Percentiles rank a stretch among this genome's conserved stretches.
Conservation (phyloP, 257 asterid genomes). For the Rauvolfia tetraphylla region DNA sequence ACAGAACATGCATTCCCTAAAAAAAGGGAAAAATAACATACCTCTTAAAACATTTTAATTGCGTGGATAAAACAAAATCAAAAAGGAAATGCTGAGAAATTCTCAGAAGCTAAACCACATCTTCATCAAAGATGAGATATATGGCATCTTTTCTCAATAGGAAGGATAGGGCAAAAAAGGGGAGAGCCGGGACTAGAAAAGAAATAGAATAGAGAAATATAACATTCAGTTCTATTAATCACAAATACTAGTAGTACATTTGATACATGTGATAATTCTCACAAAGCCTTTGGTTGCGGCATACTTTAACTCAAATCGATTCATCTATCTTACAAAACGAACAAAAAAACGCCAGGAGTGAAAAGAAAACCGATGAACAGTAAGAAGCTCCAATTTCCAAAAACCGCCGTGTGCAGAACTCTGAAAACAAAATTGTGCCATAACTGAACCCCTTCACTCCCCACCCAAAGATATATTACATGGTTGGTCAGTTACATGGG, state of each 20-base stretch:
- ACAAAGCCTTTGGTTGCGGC: slow-evolving; percentile 17
- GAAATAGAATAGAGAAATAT: background rate
- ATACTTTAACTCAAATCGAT: slow-evolving; percentile 12
- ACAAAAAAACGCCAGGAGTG: slow-evolving; percentile 17
- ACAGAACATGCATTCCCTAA: too few relatives aligned
- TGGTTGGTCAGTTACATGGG: background rate
- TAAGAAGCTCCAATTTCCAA: slow-evolving; percentile 12
- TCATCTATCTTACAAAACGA: slow-evolving; percentile 43
- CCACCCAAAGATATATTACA: background rate
- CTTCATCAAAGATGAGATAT: background rate
- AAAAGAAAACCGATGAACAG: background rate
- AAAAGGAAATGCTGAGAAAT: background rate
- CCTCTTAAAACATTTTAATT: too few relatives aligned
- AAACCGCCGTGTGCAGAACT: slow-evolving; percentile 8
- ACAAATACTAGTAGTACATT: background rate
- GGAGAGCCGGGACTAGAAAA: background rate
- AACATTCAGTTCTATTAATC: slow-evolving; percentile 7
- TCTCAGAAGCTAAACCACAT: background rate
- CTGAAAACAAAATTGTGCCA: background rate
- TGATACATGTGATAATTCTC: slow-evolving; percentile 29
- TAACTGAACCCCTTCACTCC: slow-evolving; percentile 2
- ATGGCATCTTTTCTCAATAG: background rate
- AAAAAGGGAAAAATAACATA: too few relatives aligned
- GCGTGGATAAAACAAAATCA: too few relatives aligned
- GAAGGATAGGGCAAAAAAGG: too few relatives aligned